Evolutionary conservation across 441 rosid species (phyloP).

Genomic region (Geranium incanum): DNA sequence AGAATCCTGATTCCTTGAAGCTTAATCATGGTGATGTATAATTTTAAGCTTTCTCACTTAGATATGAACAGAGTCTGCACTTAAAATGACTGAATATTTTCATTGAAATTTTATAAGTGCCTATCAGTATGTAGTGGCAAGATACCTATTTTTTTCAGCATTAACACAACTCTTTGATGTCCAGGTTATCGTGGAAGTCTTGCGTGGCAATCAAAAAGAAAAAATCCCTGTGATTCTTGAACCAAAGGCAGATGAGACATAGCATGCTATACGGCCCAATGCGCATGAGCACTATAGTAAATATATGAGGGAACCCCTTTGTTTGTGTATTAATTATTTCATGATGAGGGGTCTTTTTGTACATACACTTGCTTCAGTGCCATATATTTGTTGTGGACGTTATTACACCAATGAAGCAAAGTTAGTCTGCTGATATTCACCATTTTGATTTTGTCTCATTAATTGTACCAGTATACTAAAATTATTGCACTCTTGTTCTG

Average conservation of each 20-base stretch:
- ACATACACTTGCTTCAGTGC: conserved; percentile 21
- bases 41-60: background rate
- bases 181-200: conserved; percentile 78
- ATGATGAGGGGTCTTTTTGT: conserved; percentile 19
- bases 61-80: background rate
- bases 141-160: background rate
- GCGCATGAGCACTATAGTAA: conserved; percentile 15
- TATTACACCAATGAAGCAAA: conserved; percentile 10
- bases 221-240: conserved; percentile 76
- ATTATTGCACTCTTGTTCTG: background rate
- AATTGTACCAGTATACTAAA: background rate
- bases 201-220: conserved; percentile 90
- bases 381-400: background rate
- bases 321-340: conserved; percentile 20
- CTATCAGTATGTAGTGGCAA: background rate
- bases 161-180: conserved; percentile 11
- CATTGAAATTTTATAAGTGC: background rate
- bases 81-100: background rate
- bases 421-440: background rate
- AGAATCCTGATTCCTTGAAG: background rate
- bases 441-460: background rate
- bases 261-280: conserved; percentile 20
- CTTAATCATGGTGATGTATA: background rate
- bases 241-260: conserved; percentile 75
- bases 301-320: conserved; percentile 23